phyloP scores from a whole-genome alignment of 257 asterid species.

The Jasminum sambac region DNA sequence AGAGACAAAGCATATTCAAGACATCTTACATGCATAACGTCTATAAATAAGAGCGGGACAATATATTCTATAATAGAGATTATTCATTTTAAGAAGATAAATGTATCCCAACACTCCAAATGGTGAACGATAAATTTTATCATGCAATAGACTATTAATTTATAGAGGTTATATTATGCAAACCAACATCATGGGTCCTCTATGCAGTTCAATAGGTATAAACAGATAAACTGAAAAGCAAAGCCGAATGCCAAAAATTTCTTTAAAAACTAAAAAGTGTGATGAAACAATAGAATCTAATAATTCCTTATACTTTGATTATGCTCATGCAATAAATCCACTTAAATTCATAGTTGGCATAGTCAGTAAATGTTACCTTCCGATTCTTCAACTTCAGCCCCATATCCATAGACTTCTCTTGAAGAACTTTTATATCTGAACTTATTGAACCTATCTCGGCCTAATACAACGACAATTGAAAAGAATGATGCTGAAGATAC shows the following conservation, averaged over 20 bases:
- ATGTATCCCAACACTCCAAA: too few species aligned
- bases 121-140: too few species aligned
- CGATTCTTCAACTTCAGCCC: conserved; percentile 98
- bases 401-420: conserved; percentile 98
- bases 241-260: background rate
- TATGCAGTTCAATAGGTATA: background rate
- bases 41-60: too few species aligned
- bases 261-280: conserved; percentile 1
- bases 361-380: conserved; percentile 54
- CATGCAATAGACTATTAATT: too few species aligned
- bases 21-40: background rate
- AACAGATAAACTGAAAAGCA: conserved; percentile 2
- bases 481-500: conserved; percentile 21
- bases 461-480: conserved; percentile 46
- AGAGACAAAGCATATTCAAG: background rate
- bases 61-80: too few species aligned
- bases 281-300: background rate
- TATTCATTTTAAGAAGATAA: too few species aligned
- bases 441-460: conserved; percentile 97
- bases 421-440: conserved; percentile 93
- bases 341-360: conserved; percentile 3
- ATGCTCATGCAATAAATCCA: conserved; percentile 12
- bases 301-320: background rate
- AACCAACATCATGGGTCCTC: background rate
- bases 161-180: background rate